phyloP scores from a whole-genome alignment of 208 protist genomes.

The Trypanosomatidae sp. region DNA sequence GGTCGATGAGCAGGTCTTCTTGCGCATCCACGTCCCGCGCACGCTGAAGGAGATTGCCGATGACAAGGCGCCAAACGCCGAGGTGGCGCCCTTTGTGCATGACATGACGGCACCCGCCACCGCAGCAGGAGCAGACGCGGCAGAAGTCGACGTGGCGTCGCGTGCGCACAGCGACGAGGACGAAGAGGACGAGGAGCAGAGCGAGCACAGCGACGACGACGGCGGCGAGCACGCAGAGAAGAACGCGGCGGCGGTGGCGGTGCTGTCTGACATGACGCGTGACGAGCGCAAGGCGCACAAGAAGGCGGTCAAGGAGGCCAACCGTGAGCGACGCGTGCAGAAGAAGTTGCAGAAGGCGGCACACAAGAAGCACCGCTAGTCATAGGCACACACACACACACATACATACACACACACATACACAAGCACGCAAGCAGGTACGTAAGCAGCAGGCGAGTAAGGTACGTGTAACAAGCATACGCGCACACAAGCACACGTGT shows the following conservation, averaged over 20 bases:
- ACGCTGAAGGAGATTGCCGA: conserved; percentile 61
- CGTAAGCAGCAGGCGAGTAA: no score
- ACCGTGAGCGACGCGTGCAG: conserved; percentile 44
- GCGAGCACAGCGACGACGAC: conserved; percentile 3
- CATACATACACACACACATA: no score
- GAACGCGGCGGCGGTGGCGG: conserved; percentile 1
- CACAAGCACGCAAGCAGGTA: no score
- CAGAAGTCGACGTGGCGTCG: conserved; percentile 2
- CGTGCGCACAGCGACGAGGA: conserved; percentile 1
- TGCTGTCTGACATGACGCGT: conserved; percentile 69
- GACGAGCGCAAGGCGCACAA: conserved; percentile 71
- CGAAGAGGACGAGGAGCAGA: background rate
- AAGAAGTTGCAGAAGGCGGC: no score
- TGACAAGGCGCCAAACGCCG: conserved; percentile 27
- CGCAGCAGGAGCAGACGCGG: background rate
- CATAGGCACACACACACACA: no score
- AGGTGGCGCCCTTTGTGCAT: conserved; percentile 50
- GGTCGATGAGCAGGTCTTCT: conserved; percentile 82
- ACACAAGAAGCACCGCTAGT: no score
- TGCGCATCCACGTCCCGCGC: conserved; percentile 64
- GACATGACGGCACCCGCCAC: conserved; percentile 30
- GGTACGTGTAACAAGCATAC: no score
- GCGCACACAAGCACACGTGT: no score
- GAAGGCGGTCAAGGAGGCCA: conserved; percentile 67
- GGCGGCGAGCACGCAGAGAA: conserved; percentile 1